Percentiles rank a stretch among this genome's conserved stretches.
Evolutionary conservation across 805 yeast genomes (phyloP).

Genomic region (Saccharomyces eubayanus): DNA sequence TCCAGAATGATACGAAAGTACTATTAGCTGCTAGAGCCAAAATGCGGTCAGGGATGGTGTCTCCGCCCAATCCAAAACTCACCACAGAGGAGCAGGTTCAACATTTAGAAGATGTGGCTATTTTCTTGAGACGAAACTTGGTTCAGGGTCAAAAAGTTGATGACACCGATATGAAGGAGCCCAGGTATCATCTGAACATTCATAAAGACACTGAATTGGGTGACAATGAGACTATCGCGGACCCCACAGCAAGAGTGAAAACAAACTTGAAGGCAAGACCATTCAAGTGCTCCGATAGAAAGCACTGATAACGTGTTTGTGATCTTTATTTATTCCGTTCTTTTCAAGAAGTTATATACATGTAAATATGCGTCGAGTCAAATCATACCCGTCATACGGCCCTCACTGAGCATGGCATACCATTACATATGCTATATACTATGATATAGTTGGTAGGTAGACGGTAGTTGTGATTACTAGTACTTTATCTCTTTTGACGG

Average conservation of each 20-base stretch:
- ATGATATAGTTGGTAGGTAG: neutral
- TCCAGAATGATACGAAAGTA: slow-evolving; percentile 37
- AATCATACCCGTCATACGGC: neutral
- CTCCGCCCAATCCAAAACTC: slow-evolving; percentile 42
- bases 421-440: neutral
- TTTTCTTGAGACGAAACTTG: slow-evolving; percentile 61
- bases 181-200: slow-evolving; percentile 45
- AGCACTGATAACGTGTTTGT: neutral
- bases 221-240: slow-evolving; percentile 67
- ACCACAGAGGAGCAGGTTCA: slow-evolving; percentile 43
- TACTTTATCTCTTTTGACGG: neutral
- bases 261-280: neutral
- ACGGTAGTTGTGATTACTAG: neutral
- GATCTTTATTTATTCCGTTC: neutral
- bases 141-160: slow-evolving; percentile 64
- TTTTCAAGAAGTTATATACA: neutral
- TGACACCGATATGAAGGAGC: slow-evolving; percentile 8
- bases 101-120: slow-evolving; percentile 61
- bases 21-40: slow-evolving; percentile 52
- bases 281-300: neutral
- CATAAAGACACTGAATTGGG: slow-evolving; percentile 83
- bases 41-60: slow-evolving; percentile 43
- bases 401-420: neutral
- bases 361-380: neutral
- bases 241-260: neutral